A percentile compares a stretch with the other conserved stretches of the same genome.
phyloP scores from a whole-genome alignment of 1,139 yeast genomes.

The Geotrichum restrictum region DNA sequence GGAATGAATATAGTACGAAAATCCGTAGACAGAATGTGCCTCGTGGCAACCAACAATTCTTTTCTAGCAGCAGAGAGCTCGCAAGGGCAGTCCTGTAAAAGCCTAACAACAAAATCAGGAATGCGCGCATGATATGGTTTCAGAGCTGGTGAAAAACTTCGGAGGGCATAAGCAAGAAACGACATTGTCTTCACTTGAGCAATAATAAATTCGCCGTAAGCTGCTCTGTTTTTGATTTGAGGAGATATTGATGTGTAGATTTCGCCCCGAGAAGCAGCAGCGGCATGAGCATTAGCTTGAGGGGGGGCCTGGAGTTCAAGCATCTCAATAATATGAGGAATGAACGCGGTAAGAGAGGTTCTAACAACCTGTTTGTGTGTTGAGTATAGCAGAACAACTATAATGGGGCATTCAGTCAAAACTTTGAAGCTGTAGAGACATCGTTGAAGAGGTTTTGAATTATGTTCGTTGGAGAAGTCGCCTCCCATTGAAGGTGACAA shows the following conservation, averaged over 20 bases:
- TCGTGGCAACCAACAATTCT: slow-evolving; percentile 87
- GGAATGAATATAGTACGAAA: slow-evolving; percentile 79
- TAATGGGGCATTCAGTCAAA: slow-evolving; percentile 93
- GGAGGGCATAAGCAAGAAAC: slow-evolving; percentile 84
- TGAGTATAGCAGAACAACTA: slow-evolving; percentile 86
- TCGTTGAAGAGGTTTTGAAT: slow-evolving; percentile 43
- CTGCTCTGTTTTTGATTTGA: slow-evolving; percentile 69
- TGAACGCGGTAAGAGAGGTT: slow-evolving; percentile 66
- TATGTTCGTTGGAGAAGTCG: slow-evolving; percentile 33
- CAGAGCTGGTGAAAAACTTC: slow-evolving; percentile 74
- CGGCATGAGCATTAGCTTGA: slow-evolving; percentile 64
- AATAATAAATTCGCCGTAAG: slow-evolving; percentile 81
- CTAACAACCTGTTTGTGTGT: slow-evolving; percentile 75
- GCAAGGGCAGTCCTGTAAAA: slow-evolving; percentile 95
- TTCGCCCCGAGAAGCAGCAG: slow-evolving; percentile 54
- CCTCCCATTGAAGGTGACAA: slow-evolving; percentile 44
- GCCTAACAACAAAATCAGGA: slow-evolving; percentile 80
- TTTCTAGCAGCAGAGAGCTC: slow-evolving; percentile 89
- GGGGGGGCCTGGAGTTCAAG: slow-evolving; percentile 72
- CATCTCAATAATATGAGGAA: slow-evolving; percentile 77
- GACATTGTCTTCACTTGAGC: slow-evolving; percentile 98
- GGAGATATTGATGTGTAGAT: slow-evolving; percentile 55
- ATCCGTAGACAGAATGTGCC: slow-evolving; percentile 89
- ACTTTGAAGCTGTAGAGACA: slow-evolving; percentile 84
- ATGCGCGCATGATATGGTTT: slow-evolving; percentile 61